These are phyloP conservation scores for Globisporangium abappressorium DNA, from an alignment of 352 stramenopile genomes.

Conservation along the genomic window DNA sequence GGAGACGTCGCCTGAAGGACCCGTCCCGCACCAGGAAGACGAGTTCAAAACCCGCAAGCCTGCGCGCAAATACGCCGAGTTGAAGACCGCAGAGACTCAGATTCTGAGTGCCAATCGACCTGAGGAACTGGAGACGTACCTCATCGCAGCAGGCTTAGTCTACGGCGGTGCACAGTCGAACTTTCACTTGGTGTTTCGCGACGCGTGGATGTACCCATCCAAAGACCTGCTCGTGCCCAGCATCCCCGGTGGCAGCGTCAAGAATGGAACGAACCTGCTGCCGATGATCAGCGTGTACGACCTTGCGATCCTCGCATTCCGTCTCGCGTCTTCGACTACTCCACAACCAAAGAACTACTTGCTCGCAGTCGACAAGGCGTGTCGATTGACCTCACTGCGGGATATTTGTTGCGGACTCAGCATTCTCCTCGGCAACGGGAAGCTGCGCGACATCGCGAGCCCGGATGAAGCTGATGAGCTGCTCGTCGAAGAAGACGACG, in stretches of 20 bases:
- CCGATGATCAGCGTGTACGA: conserved; percentile 87
- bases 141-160: conserved; percentile 69
- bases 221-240: conserved; percentile 57
- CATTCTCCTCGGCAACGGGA: conserved; percentile 50
- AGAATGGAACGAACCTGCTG: conserved; percentile 57
- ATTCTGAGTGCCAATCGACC: conserved; percentile 63
- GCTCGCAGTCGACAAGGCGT: conserved; percentile 60
- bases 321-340: conserved; percentile 30
- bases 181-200: conserved; percentile 62
- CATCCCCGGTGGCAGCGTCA: conserved; percentile 29
- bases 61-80: conserved; percentile 58
- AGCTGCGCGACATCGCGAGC: conserved; percentile 33
- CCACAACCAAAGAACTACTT: conserved; percentile 56
- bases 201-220: conserved; percentile 69
- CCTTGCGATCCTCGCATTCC: conserved; percentile 52
- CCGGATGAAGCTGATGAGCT: conserved; percentile 55
- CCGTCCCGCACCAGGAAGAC: conserved; percentile 55
- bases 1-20: conserved; percentile 27
- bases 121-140: conserved; percentile 67
- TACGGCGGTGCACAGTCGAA: conserved; percentile 76
- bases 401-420: conserved; percentile 65
- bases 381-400: conserved; percentile 47
- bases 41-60: conserved; percentile 80
- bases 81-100: conserved; percentile 84
- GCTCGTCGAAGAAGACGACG: conserved; percentile 58